A percentile compares a stretch with the other conserved stretches of the same genome.
Evolutionary conservation across 352 stramenopile species (phyloP).

Genomic region (Aphanomyces astaci): DNA sequence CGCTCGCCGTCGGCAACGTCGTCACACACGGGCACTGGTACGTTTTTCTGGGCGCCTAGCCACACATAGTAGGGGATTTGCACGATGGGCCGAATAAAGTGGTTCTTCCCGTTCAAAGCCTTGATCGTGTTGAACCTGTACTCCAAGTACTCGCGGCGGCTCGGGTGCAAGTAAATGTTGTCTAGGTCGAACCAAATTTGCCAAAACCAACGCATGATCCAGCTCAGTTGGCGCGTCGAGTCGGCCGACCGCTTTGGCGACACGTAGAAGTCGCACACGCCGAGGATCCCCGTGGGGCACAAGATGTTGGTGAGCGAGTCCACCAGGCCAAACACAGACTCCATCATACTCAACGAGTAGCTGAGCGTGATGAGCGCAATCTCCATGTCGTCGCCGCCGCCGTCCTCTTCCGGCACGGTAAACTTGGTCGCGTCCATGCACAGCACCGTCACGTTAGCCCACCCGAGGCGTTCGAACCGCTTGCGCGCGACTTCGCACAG

Average conservation of each 20-base stretch:
- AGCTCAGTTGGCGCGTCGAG: slow-evolving; percentile 16
- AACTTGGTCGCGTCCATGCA: slow-evolving; percentile 29
- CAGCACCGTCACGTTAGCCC: slow-evolving; percentile 27
- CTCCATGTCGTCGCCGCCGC: slow-evolving; percentile 29
- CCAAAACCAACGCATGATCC: slow-evolving; percentile 21
- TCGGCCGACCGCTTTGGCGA: slow-evolving; percentile 15
- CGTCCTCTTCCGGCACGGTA: slow-evolving; percentile 18
- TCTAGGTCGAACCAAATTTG: slow-evolving; percentile 17
- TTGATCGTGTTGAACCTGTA: slow-evolving; percentile 17
- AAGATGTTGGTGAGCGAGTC: slow-evolving; percentile 13
- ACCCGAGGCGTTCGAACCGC: slow-evolving; percentile 27
- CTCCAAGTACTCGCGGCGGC: slow-evolving; percentile 12
- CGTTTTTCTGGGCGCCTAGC: slow-evolving; percentile 13
- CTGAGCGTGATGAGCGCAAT: slow-evolving; percentile 28
- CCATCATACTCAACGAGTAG: slow-evolving; percentile 40
- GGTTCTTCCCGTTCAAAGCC: slow-evolving; percentile 5
- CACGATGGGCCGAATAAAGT: slow-evolving; percentile 14
- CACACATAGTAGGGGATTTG: slow-evolving; percentile 20
- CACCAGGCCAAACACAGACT: slow-evolving; percentile 5
- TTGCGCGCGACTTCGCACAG: slow-evolving; percentile 31
- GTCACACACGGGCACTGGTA: background rate
- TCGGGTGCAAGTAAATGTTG: slow-evolving; percentile 18
- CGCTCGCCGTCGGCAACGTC: background rate
- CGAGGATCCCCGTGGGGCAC: slow-evolving; percentile 10
- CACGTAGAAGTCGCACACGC: slow-evolving; percentile 19